These are phyloP conservation scores for Irpex sp. DNA, from an alignment of 1,284 basidiomycete genomes.

Conservation along the genomic window DNA sequence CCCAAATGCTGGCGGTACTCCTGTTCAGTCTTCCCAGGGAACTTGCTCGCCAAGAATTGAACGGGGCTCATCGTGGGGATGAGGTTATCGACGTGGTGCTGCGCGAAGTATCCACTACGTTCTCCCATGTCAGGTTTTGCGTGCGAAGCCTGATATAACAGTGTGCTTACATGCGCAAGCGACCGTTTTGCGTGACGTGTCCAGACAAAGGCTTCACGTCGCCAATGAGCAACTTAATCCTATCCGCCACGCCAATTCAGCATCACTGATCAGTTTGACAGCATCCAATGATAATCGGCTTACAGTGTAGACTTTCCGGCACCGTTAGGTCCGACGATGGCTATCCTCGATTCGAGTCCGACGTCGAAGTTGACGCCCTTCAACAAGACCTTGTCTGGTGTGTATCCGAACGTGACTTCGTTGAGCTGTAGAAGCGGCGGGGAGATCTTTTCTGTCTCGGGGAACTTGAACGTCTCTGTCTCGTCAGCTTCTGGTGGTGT, in stretches of 20 bases:
- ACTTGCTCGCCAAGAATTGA: slow-evolving; percentile 87
- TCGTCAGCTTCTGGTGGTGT: slow-evolving; percentile 90
- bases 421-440: slow-evolving; percentile 95
- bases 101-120: slow-evolving; percentile 86
- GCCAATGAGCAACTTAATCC: slow-evolving; percentile 94
- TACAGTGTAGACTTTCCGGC: slow-evolving; percentile 80
- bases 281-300: slow-evolving; percentile 18
- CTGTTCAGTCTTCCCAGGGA: slow-evolving; percentile 94
- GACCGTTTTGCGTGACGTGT: slow-evolving; percentile 86
- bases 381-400: slow-evolving; percentile 76
- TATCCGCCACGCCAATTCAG: slow-evolving; percentile 24
- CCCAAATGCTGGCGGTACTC: slow-evolving; percentile 95
- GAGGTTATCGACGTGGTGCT: slow-evolving; percentile 96
- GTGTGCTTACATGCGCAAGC: slow-evolving; percentile 72
- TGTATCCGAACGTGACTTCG: slow-evolving; percentile 91
- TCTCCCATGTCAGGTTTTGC: not conserved
- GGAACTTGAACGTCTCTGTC: slow-evolving; percentile 91
- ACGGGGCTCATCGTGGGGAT: slow-evolving; percentile 85
- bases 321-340: slow-evolving; percentile 85
- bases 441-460: slow-evolving; percentile 93
- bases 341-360: slow-evolving; percentile 85
- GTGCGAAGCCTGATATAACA: slow-evolving; percentile 4
- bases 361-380: slow-evolving; percentile 88
- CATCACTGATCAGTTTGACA: not conserved
- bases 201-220: slow-evolving; percentile 81